These are phyloP conservation scores for Ceratocystis variospora DNA, from an alignment of 2,329 filamentous ascomycete species.

Conservation along the genomic window DNA sequence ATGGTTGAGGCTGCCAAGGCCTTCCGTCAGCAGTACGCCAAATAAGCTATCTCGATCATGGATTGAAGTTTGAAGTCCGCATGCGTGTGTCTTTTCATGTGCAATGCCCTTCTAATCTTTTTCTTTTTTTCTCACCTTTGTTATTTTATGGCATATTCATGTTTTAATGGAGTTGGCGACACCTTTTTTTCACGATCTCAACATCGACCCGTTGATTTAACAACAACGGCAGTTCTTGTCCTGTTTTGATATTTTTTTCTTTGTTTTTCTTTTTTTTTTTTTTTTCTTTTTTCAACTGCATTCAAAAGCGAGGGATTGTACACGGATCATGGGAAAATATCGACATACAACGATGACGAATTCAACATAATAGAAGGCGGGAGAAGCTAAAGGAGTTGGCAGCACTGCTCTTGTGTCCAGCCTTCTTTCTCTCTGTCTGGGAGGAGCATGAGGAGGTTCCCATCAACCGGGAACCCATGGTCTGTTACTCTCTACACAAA, in stretches of 20 bases:
- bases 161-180: constrained; percentile 21
- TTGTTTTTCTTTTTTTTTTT: constrained; percentile 19
- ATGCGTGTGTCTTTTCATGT: constrained; percentile 1
- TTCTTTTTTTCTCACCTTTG: constrained; percentile 22
- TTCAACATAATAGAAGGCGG: constrained; percentile 21
- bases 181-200: constrained; percentile 38
- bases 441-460: constrained; percentile 20
- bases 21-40: constrained; percentile 80
- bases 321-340: constrained; percentile 20
- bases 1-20: constrained; percentile 97
- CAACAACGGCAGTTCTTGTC: constrained; percentile 19
- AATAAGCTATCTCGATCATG: constrained; percentile 31
- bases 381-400: background rate
- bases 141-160: constrained; percentile 22
- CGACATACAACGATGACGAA: constrained; percentile 20
- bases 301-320: constrained; percentile 19
- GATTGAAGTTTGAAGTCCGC: constrained; percentile 8
- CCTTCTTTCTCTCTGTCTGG: constrained; percentile 12
- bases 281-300: constrained; percentile 18
- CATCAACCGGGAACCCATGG: constrained; percentile 21
- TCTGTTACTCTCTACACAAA: constrained; percentile 19
- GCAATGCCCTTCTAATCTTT: constrained; percentile 9
- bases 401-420: background rate
- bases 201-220: constrained; percentile 31
- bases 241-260: constrained; percentile 18